Conservation (phyloP, 768 basidiomycete genomes). For the Tricholoma sp. region DNA sequence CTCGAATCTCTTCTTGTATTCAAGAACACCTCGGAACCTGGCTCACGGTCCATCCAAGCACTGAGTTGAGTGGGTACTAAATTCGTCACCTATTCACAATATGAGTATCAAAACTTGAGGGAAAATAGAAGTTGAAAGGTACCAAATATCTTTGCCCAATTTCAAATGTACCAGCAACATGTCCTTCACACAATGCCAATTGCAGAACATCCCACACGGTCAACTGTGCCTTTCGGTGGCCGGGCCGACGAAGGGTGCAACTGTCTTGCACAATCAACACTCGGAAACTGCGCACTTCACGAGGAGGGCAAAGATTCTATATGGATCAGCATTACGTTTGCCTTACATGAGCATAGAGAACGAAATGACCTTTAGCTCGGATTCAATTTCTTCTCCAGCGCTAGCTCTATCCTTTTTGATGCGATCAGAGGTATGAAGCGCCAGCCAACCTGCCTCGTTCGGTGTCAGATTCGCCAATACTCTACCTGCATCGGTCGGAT, state of each 20-base stretch:
- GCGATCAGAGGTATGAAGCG: constrained; percentile 44
- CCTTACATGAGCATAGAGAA: not conserved
- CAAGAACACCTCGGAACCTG: constrained; percentile 65
- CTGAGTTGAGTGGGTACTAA: constrained; percentile 59
- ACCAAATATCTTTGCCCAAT: constrained; percentile 69
- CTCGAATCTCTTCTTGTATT: constrained; percentile 59
- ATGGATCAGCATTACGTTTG: not conserved
- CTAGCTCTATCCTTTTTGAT: constrained; percentile 44
- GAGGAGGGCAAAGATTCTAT: constrained; percentile 60
- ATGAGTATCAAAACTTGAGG: not conserved
- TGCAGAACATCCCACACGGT: constrained; percentile 78
- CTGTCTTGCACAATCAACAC: constrained; percentile 67
- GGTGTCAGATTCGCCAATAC: constrained; percentile 37
- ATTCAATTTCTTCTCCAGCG: constrained; percentile 57
- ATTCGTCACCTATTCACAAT: constrained; percentile 50
- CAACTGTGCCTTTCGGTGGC: constrained; percentile 63
- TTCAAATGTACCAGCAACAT: constrained; percentile 43
- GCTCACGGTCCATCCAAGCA: constrained; percentile 65
- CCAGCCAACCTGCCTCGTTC: constrained; percentile 60
- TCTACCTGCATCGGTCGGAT: constrained; percentile 37
- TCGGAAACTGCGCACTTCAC: constrained; percentile 72
- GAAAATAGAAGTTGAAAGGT: constrained; percentile 16
- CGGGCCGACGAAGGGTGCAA: constrained; percentile 42
- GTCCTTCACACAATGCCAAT: constrained; percentile 46
- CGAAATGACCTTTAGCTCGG: constrained; percentile 61